Conservation (phyloP, 106 monocot species). For the Allium cepa region DNA sequence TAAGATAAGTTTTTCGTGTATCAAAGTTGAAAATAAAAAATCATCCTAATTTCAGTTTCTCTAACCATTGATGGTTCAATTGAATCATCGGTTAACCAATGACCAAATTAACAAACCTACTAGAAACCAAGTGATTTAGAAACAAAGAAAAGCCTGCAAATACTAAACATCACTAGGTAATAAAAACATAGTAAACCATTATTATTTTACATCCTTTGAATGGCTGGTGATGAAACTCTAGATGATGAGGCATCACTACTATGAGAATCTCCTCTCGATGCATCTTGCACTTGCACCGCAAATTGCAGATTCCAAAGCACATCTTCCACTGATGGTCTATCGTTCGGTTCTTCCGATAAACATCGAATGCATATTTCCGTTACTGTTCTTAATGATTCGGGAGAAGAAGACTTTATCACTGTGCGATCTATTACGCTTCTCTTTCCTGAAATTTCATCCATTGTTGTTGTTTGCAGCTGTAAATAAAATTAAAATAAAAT, state of each 20-base stretch:
- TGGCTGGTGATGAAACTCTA: neutral
- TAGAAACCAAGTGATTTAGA: too few species aligned
- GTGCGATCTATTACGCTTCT: conserved; percentile 48
- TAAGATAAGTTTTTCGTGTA: too few species aligned
- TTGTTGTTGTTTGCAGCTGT: conserved; percentile 52
- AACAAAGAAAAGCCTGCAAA: too few species aligned
- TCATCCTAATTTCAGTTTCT: too few species aligned
- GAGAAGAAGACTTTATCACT: conserved; percentile 33
- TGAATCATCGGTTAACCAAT: too few species aligned
- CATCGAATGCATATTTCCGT: conserved; percentile 81
- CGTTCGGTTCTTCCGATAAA: conserved; percentile 48
- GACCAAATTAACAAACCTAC: too few species aligned
- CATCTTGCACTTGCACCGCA: conserved; percentile 86
- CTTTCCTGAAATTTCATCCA: conserved; percentile 31
- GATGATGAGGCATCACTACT: conserved; percentile 64
- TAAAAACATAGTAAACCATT: too few species aligned
- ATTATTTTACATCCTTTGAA: too few species aligned
- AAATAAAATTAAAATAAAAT: neutral
- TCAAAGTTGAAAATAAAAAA: too few species aligned
- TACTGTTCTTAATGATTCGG: conserved; percentile 77
- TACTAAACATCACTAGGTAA: too few species aligned
- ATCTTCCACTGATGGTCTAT: conserved; percentile 87
- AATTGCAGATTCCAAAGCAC: conserved; percentile 99
- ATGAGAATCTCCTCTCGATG: conserved; percentile 62
- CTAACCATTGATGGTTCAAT: too few species aligned